Evolutionary conservation across 2,329 filamentous ascomycete species (phyloP).

Genomic region (Tolypocladium ophioglossoides): DNA sequence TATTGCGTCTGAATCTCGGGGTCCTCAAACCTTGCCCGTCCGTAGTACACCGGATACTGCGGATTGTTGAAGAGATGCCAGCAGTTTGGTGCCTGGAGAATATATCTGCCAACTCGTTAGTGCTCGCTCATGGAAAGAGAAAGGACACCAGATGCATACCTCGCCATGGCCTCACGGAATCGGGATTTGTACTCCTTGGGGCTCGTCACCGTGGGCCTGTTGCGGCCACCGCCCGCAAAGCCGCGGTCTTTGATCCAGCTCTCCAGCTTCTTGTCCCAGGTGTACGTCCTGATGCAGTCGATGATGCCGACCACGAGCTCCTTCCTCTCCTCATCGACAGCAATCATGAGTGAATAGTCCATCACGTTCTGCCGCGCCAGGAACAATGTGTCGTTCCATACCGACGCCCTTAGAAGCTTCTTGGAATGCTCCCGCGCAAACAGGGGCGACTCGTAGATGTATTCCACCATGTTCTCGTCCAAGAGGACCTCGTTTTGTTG

Average conservation of each 20-base stretch:
- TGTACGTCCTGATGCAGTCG: conserved; percentile 96
- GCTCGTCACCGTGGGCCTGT: conserved; percentile 89
- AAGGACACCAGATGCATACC: conserved; percentile 38
- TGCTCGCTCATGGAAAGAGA: neutral
- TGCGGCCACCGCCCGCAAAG: conserved; percentile 63
- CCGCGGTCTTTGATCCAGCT: conserved; percentile 98
- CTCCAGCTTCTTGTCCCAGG: conserved; percentile 99
- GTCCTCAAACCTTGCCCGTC: conserved; percentile 28
- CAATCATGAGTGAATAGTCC: conserved; percentile 98
- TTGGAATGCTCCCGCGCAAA: conserved; percentile 95
- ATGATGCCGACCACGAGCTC: conserved; percentile 97
- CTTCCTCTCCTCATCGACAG: conserved; percentile 80
- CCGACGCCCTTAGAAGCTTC: conserved; percentile 79
- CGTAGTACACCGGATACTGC: conserved; percentile 24
- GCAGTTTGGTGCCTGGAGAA: conserved; percentile 63
- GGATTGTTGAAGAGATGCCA: conserved; percentile 58
- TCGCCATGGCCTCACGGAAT: conserved; percentile 92
- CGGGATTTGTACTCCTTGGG: conserved; percentile 96
- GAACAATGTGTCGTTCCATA: conserved; percentile 97
- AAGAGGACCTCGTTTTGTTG: conserved; percentile 93
- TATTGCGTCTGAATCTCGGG: conserved; percentile 12
- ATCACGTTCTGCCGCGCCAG: conserved; percentile 92
- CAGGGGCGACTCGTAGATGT: conserved; percentile 92
- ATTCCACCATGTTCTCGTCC: conserved; percentile 98
- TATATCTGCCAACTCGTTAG: conserved; percentile 39